Evolutionary conservation across 2,329 filamentous ascomycete genomes (phyloP), one percentile per base, ranked within the genome.

Genomic region (Tolypocladium pustulatum): DNA sequence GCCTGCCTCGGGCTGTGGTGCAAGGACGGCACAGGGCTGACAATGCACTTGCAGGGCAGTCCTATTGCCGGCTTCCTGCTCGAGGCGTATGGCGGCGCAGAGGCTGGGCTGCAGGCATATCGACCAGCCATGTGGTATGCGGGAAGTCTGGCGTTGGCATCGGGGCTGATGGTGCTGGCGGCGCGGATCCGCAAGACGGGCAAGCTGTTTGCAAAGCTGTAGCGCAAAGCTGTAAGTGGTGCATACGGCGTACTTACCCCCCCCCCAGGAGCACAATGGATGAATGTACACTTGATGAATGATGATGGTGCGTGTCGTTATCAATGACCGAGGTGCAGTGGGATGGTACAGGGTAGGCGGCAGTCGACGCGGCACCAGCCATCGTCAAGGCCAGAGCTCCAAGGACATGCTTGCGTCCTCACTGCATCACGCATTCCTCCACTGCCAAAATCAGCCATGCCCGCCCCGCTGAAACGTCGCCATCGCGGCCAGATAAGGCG

Each of bases 41-140:
- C 30, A 4, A 4, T 27, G 30, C 20, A 2, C 20, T 2, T 4
- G 20, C 49, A 78, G 76, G 81, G 81, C 1, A 75, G 78, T 0
- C 83, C 84, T 0, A 85, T 86, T 61, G 83, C 83, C 2, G 82
- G 83, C 12, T 84, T 82, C 60, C 71, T 86, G 1, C 72, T 86
- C 0, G 76, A 78, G 58, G 80, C 80, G 0, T 80, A 80, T 38
- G 81, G 82, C 6, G 81, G 81, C 13, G 72, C 77, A 20, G 69
- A 77, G 0, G 70, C 69, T 3, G 79, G 79, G 0, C 68, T 84
- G 1, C 69, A 77, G 27, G 79, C 82, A 0, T 86, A 82, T 62
- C 74, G 81, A 22, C 81, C 82, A 0, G 83, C 83, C 1, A 86
- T 86, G 68, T 84, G 81, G 66, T 85, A 84, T 64, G 82, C 83